Conservation (phyloP, 2,329 filamentous ascomycete species). For the Epichloe brachyelytri region DNA sequence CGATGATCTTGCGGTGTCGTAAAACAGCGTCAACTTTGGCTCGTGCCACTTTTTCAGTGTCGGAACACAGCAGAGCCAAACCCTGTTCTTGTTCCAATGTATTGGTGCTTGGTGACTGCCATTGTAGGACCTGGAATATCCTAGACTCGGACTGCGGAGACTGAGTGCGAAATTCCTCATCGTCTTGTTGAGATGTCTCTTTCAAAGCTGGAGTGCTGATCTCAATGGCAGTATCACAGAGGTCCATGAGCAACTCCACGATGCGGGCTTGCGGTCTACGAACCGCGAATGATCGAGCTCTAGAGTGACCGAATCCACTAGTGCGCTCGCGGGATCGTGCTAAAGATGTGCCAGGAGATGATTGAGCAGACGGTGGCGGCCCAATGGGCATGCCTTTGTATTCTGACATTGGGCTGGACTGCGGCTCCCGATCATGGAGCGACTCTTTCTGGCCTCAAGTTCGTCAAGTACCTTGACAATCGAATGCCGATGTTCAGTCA, state of each 20-base stretch:
- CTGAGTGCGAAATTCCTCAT: slow-evolving; percentile 76
- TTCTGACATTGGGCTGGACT: slow-evolving; percentile 49
- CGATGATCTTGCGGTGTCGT: slow-evolving; percentile 81
- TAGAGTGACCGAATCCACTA: slow-evolving; percentile 63
- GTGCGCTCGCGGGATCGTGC: slow-evolving; percentile 61
- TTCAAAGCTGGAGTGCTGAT: slow-evolving; percentile 92
- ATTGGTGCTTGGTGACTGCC: slow-evolving; percentile 88
- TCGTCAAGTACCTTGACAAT: slow-evolving; percentile 94
- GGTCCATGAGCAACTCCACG: slow-evolving; percentile 84
- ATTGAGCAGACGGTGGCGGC: slow-evolving; percentile 56
- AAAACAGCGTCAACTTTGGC: slow-evolving; percentile 89
- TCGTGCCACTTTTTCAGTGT: slow-evolving; percentile 74
- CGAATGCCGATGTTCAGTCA: slow-evolving; percentile 83
- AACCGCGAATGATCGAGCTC: slow-evolving; percentile 81
- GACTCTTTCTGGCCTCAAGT: slow-evolving; percentile 65
- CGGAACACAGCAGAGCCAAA: slow-evolving; percentile 71
- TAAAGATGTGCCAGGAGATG: slow-evolving; percentile 59
- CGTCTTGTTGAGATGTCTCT: slow-evolving; percentile 50
- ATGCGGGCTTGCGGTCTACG: slow-evolving; percentile 83
- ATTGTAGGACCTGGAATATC: slow-evolving; percentile 87
- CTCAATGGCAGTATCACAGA: slow-evolving; percentile 91
- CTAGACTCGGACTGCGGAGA: slow-evolving; percentile 93
- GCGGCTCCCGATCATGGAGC: slow-evolving; percentile 44
- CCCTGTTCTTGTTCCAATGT: slow-evolving; percentile 90
- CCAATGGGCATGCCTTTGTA: slow-evolving; percentile 85